phyloP scores from a whole-genome alignment of 352 stramenopile genomes.

The Pythium pyrilobum region DNA sequence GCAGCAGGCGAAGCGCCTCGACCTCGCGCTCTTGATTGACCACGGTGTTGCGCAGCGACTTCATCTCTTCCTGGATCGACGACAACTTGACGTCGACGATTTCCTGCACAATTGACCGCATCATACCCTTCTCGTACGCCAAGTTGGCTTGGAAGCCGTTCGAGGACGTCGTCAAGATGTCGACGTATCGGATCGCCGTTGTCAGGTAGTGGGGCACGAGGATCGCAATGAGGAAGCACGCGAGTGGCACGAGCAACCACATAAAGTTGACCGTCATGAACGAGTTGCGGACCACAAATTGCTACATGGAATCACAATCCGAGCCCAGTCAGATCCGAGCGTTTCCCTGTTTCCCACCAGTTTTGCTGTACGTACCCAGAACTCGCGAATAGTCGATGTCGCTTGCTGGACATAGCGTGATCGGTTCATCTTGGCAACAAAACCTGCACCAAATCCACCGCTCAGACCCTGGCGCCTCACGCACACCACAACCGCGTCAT shows the following conservation, averaged over 20 bases:
- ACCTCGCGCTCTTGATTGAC: conserved; percentile 53
- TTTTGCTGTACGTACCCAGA: conserved; percentile 50
- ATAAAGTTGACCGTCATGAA: conserved; percentile 74
- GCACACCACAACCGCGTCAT: background rate
- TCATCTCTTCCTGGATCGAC: conserved; percentile 48
- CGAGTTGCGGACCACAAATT: conserved; percentile 48
- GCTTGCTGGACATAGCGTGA: conserved; percentile 21
- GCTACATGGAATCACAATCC: conserved; percentile 6
- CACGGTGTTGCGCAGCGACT: conserved; percentile 41
- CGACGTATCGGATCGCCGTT: conserved; percentile 60
- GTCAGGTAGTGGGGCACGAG: conserved; percentile 66
- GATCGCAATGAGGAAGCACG: conserved; percentile 67
- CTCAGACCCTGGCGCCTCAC: background rate
- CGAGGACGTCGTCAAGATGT: conserved; percentile 45
- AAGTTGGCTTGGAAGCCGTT: conserved; percentile 23
- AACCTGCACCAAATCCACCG: conserved; percentile 2
- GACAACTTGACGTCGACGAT: conserved; percentile 66
- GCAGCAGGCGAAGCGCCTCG: conserved; percentile 45
- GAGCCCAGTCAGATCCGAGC: background rate
- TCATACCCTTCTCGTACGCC: conserved; percentile 45
- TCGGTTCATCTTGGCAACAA: conserved; percentile 10
- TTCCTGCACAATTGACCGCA: conserved; percentile 59
- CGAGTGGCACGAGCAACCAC: conserved; percentile 65
- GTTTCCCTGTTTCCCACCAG: no score
- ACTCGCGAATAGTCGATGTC: conserved; percentile 21